phyloP scores from a whole-genome alignment of 257 asterid species.

The Primulina huaijiensis region DNA sequence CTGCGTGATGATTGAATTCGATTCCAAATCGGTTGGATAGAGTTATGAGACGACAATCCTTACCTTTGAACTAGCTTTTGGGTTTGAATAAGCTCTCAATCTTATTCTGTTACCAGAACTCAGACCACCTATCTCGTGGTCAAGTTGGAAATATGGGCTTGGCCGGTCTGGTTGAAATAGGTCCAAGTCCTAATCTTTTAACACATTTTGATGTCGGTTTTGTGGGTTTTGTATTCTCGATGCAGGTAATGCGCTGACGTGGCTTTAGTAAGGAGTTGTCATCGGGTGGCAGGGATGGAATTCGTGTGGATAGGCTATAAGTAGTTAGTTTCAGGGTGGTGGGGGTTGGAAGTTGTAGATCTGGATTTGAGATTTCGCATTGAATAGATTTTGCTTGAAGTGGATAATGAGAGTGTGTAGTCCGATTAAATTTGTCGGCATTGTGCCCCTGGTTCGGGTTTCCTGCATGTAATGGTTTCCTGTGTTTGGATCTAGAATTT shows the following conservation, averaged over 20 bases:
- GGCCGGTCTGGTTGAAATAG: too few relatives aligned
- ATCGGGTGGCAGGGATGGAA: slow-evolving; percentile 12
- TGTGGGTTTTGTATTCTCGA: background rate
- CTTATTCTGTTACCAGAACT: too few relatives aligned
- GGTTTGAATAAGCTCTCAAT: too few relatives aligned
- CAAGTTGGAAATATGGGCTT: too few relatives aligned
- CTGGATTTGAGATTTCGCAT: background rate
- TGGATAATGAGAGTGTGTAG: slow-evolving; percentile 10
- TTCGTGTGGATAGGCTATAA: slow-evolving; percentile 8
- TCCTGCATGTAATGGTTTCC: background rate
- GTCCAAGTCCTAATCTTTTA: too few relatives aligned
- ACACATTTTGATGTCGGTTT: background rate
- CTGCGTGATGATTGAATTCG: background rate
- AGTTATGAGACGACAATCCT: too few relatives aligned
- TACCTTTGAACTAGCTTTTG: too few relatives aligned
- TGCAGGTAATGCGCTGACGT: slow-evolving; percentile 14
- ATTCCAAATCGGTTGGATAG: background rate
- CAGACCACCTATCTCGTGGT: too few relatives aligned
- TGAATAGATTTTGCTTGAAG: slow-evolving; percentile 25
- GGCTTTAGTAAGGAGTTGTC: background rate
- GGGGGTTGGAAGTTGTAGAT: slow-evolving; percentile 18
- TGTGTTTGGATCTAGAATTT: slow-evolving; percentile 19
- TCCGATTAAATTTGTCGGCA: slow-evolving; percentile 17
- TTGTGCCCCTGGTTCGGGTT: slow-evolving; percentile 9
- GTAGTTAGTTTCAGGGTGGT: background rate